Conservation (phyloP, 2,329 filamentous ascomycete species). For the Hymenoscyphus fraxineus region DNA sequence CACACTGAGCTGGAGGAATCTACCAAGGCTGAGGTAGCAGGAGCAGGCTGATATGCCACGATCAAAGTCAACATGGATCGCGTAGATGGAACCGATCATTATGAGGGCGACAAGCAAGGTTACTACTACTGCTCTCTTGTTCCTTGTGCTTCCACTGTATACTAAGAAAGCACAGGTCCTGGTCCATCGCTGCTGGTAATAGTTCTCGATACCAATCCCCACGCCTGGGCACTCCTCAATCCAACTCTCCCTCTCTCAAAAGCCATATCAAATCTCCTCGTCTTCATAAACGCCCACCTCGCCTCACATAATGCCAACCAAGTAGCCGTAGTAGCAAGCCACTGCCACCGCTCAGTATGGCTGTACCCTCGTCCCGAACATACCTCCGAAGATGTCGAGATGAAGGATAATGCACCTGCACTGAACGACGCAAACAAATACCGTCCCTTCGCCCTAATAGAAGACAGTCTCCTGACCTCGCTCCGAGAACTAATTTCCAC, state of each 20-base stretch:
- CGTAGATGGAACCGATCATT: slow-evolving; percentile 59
- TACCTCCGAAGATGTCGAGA: slow-evolving; percentile 51
- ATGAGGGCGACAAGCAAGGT: slow-evolving; percentile 46
- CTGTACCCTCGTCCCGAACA: slow-evolving; percentile 66
- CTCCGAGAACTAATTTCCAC: slow-evolving; percentile 68
- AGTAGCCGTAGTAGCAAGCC: slow-evolving; percentile 85
- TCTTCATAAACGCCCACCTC: slow-evolving; percentile 96
- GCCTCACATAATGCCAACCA: slow-evolving; percentile 92
- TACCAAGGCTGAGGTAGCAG: slow-evolving; percentile 2
- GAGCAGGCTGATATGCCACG: slow-evolving; percentile 21
- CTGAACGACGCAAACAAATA: slow-evolving; percentile 73
- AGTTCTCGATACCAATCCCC: slow-evolving; percentile 92
- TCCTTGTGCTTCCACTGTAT: slow-evolving; percentile 1
- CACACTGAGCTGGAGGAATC: not conserved
- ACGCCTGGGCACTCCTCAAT: slow-evolving; percentile 81
- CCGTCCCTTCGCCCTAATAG: slow-evolving; percentile 83
- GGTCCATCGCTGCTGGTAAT: slow-evolving; percentile 82
- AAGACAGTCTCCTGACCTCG: slow-evolving; percentile 72
- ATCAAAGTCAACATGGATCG: slow-evolving; percentile 52
- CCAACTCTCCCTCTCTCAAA: slow-evolving; percentile 73
- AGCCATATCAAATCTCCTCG: slow-evolving; percentile 82
- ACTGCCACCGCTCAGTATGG: slow-evolving; percentile 81
- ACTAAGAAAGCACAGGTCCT: slow-evolving; percentile 40
- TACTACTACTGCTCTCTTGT: slow-evolving; percentile 24
- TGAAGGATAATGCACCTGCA: slow-evolving; percentile 37